Percentiles rank a stretch among this genome's conserved stretches.
Conservation (phyloP, 441 rosid species). For the Codiaeum variegatum region DNA sequence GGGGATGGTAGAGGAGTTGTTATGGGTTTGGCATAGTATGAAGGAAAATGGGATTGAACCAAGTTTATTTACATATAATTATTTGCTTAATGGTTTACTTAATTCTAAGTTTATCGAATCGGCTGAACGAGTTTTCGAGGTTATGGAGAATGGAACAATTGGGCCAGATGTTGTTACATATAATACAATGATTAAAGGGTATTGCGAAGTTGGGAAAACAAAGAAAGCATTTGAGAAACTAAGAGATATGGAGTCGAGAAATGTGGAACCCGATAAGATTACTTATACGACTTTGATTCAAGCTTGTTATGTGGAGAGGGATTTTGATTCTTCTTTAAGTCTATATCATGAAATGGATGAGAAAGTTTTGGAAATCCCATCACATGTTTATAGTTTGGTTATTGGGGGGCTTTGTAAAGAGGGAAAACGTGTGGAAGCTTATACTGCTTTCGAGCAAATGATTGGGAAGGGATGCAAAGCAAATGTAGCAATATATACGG, state of each 20-base stretch:
- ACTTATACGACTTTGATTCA: slow-evolving; percentile 78
- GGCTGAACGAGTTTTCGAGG: slow-evolving; percentile 70
- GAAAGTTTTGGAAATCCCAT: slow-evolving; percentile 59
- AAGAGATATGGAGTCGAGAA: slow-evolving; percentile 57
- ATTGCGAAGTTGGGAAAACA: slow-evolving; percentile 59
- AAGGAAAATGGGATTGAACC: slow-evolving; percentile 69
- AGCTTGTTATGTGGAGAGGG: slow-evolving; percentile 59
- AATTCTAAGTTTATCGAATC: slow-evolving; percentile 66
- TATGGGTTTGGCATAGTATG: slow-evolving; percentile 76
- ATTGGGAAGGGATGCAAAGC: slow-evolving; percentile 44
- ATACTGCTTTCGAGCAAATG: slow-evolving; percentile 64
- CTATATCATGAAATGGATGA: slow-evolving; percentile 82
- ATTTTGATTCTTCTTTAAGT: slow-evolving; percentile 55
- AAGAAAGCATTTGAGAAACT: slow-evolving; percentile 57
- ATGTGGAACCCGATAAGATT: slow-evolving; percentile 68
- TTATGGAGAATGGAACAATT: slow-evolving; percentile 64
- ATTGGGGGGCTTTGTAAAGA: slow-evolving; percentile 75
- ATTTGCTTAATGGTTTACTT: slow-evolving; percentile 71
- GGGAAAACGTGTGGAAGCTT: slow-evolving; percentile 65
- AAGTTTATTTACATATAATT: slow-evolving; percentile 58
- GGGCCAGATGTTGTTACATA: slow-evolving; percentile 68
- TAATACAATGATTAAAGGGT: slow-evolving; percentile 84
- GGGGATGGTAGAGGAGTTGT: slow-evolving; percentile 80
- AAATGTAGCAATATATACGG: slow-evolving; percentile 72
- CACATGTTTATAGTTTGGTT: slow-evolving; percentile 69